Evolutionary conservation across 345 rosid species (phyloP).

Genomic region (Boechera retrofracta): DNA sequence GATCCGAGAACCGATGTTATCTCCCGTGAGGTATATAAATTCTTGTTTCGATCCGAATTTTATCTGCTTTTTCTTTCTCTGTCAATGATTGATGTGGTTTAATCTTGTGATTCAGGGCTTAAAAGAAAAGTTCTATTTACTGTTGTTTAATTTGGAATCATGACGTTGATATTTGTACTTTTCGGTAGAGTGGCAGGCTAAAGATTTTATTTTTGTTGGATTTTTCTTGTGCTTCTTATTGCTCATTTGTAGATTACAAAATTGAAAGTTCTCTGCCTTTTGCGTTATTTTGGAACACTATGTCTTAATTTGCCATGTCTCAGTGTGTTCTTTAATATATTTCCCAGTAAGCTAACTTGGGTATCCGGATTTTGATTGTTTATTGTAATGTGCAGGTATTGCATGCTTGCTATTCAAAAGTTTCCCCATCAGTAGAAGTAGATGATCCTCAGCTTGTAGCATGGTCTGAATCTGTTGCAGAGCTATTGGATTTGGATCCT

Average conservation of each 20-base stretch:
- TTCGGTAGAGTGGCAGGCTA: background rate
- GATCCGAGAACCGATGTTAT: slow-evolving; percentile 67
- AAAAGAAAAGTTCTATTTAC: background rate
- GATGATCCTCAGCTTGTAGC: slow-evolving; percentile 93
- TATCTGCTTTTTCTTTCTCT: background rate
- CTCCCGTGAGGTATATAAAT: slow-evolving; percentile 81
- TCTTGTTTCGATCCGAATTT: background rate
- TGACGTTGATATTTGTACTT: slow-evolving; percentile 14
- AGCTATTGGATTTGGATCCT: slow-evolving; percentile 76
- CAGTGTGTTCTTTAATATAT: background rate
- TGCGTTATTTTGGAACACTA: background rate
- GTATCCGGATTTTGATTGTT: slow-evolving; percentile 7
- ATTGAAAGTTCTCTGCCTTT: background rate
- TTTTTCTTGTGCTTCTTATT: background rate
- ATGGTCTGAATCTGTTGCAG: slow-evolving; percentile 91
- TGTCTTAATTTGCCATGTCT: background rate
- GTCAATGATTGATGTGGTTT: background rate
- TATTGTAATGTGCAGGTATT: slow-evolving; percentile 58
- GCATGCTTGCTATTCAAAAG: slow-evolving; percentile 89
- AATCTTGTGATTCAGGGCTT: background rate
- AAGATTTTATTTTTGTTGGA: background rate
- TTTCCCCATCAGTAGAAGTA: slow-evolving; percentile 81
- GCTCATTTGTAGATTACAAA: slow-evolving; percentile 12
- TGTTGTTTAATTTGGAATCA: slow-evolving; percentile 1
- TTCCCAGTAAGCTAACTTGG: background rate